Conservation (phyloP, 2,329 filamentous ascomycete species). For the Akanthomyces muscarius region DNA sequence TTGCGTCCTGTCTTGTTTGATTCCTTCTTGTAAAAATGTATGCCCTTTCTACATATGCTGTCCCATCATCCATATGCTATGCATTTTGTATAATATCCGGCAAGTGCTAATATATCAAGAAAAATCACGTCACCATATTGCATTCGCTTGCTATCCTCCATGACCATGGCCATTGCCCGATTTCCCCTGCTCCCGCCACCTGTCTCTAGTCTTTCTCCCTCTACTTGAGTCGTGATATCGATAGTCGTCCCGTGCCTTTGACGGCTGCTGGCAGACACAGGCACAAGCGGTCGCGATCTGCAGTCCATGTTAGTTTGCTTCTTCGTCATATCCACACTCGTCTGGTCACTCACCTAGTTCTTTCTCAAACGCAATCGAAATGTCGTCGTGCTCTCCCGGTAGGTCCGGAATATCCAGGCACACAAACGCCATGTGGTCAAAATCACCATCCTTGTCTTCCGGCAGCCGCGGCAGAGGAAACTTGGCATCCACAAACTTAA, state of each 20-base stretch:
- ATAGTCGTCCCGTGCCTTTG: conserved; percentile 42
- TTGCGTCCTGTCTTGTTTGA: not conserved
- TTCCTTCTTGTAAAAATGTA: not conserved
- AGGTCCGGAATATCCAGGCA: conserved; percentile 85
- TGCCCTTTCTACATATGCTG: not conserved
- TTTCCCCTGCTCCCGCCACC: not conserved
- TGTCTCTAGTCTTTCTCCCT: not conserved
- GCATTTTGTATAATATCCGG: conserved; percentile 7
- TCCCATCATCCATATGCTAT: conserved; percentile 4
- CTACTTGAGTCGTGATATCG: conserved; percentile 20
- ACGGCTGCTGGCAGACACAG: conserved; percentile 53
- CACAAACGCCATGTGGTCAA: conserved; percentile 67
- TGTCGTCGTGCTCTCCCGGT: conserved; percentile 89
- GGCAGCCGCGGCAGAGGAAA: conserved; percentile 72
- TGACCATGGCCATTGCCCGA: not conserved
- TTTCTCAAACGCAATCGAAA: conserved; percentile 77
- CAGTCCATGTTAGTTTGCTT: conserved; percentile 22
- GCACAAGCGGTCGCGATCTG: conserved; percentile 53
- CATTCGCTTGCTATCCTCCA: conserved; percentile 6
- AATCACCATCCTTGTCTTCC: conserved; percentile 46
- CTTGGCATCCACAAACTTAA: conserved; percentile 85
- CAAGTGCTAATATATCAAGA: not conserved
- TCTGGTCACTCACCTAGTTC: conserved; percentile 58
- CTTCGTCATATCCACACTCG: not conserved
- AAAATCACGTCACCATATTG: not conserved